Evolutionary conservation across 2,329 filamentous ascomycete species (phyloP), one percentile per base, ranked within the genome.

Genomic region (Botrytis tulipae): DNA sequence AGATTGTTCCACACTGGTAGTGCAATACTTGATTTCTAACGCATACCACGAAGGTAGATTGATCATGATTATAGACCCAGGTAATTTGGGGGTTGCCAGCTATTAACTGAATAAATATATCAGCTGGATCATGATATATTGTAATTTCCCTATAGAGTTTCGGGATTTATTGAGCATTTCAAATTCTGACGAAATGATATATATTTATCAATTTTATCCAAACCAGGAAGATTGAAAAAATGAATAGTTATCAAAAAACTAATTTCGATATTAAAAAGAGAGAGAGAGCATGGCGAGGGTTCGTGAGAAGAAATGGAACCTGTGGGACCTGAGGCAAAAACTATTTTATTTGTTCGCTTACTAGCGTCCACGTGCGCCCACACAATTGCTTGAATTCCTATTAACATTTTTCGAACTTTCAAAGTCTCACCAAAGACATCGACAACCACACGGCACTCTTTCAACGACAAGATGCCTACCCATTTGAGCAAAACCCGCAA

Each of bases 401-500:
- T 35, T 48, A 66, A 66, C 63, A 37, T 66, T 66, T 66, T 63
- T 63, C 61, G 37, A 48, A 51, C 22, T 29, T 51, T 22, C 12
- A 37, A 51, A 51, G 32, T 25, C 35, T 57, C 48, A 70, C 44
- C 54, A 73, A 73, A 59, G 72, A 70, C 66, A 73, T 70, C 59
- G 54, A 79, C 76, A 79, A 77, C 67, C 73, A 75, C 73, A 75
- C 78, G 77, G 76, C 77, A 78, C 75, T 74, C 73, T 75, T 74
- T 73, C 74, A 77, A 83, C 84, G 84, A 84, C 86, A 87, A 84
- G 83, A 91, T 91, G 91, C 91, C 91, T 90, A 92, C 91, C 85
- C 87, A 90, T 85, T 87, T 90, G 80, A 88, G 88, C 83, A 92
- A 92, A 87, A 93, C 91, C 85, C 88, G 91, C 86, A 93, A 93